Evolutionary conservation across 2,329 filamentous ascomycete genomes (phyloP).

Genomic region (Sarocladium brachiariae): DNA sequence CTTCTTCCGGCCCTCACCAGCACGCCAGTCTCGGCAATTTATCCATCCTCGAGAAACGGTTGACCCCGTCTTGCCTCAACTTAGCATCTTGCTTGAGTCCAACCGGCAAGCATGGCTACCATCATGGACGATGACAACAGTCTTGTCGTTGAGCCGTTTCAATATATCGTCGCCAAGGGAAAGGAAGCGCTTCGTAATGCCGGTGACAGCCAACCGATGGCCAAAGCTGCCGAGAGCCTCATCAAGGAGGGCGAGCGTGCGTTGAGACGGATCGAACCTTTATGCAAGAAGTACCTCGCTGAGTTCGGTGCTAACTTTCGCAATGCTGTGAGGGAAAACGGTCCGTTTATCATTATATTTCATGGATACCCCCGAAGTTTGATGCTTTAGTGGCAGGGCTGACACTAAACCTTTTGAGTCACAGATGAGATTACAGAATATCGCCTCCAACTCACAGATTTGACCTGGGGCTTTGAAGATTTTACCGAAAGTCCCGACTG

Average conservation of each 20-base stretch:
- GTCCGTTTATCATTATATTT: constrained; percentile 27
- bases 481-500: constrained; percentile 37
- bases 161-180: constrained; percentile 46
- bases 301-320: constrained; percentile 45
- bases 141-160: constrained; percentile 44
- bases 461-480: constrained; percentile 53
- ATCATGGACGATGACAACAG: constrained; percentile 33
- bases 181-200: constrained; percentile 41
- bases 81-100: background rate
- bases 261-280: constrained; percentile 42
- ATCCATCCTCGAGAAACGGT: too few species aligned
- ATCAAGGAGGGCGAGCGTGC: constrained; percentile 42
- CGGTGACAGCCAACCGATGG: constrained; percentile 37
- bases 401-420: constrained; percentile 10
- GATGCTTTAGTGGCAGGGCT: constrained; percentile 6
- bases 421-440: constrained; percentile 44
- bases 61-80: background rate
- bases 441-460: constrained; percentile 39
- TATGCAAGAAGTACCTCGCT: constrained; percentile 40
- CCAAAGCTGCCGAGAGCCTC: constrained; percentile 40
- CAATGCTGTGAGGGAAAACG: constrained; percentile 45
- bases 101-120: background rate
- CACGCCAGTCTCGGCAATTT: too few species aligned
- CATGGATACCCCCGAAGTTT: background rate
- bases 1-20: too few species aligned